A percentile compares a stretch with the other conserved stretches of the same genome.
Evolutionary conservation across 2,329 filamentous ascomycete species (phyloP).

Genomic region (Calonectria pteridis): DNA sequence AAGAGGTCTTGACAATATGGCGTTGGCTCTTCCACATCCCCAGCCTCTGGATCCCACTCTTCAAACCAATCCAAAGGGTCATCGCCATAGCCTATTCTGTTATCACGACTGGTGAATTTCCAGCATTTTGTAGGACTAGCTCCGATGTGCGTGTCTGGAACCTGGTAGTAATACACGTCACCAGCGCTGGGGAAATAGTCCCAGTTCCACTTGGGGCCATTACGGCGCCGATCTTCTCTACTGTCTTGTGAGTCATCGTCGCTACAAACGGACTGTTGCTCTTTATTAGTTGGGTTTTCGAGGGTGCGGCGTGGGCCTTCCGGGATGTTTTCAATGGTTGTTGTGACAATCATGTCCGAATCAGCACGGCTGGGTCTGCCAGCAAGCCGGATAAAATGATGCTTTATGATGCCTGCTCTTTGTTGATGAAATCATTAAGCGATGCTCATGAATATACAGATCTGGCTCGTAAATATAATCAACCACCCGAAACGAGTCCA

Average conservation of each 20-base stretch:
- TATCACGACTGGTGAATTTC: slow-evolving; percentile 7
- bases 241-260: not conserved
- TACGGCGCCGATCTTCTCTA: not conserved
- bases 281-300: not conserved
- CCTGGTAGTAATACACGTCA: not conserved
- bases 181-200: not conserved
- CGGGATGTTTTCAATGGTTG: not conserved
- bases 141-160: not conserved
- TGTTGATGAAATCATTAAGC: not conserved
- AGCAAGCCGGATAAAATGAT: not conserved
- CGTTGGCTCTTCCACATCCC: slow-evolving; percentile 9
- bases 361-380: not conserved
- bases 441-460: not conserved
- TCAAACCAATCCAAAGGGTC: not conserved
- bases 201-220: slow-evolving; percentile 1
- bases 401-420: not conserved
- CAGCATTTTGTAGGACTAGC: not conserved
- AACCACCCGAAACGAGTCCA: not conserved
- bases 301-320: not conserved
- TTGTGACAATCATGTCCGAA: not conserved
- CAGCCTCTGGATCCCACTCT: slow-evolving; percentile 9
- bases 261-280: not conserved
- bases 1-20: not conserved
- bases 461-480: not conserved
- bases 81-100: not conserved